Base-by-base conservation (phyloP, 1,139 yeast genomes). In the Blastobotrys proliferans region DNA sequence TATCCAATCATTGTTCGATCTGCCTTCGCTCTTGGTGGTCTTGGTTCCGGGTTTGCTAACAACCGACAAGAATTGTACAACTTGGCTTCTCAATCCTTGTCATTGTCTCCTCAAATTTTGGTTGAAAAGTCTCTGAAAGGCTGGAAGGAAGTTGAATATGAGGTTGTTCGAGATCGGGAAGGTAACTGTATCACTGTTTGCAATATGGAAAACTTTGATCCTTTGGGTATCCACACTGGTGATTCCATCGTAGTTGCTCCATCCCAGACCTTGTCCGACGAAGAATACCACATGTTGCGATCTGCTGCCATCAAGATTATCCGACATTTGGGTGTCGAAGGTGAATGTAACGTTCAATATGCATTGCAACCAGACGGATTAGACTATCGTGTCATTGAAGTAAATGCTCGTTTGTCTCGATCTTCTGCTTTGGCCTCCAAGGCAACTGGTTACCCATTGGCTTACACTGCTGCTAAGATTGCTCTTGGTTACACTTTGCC, bases 181-280 rank as follows among this genome's bases (percentile, higher is more conserved):
- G 96, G 83, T 54, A 92, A 92, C 75, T 92, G 98, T 77, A 92
- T 92, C 62, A 92, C 98, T 38, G 98, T 92, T 41, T 92, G 98
- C 76, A 92, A 92, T 69, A 92, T 92, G 98, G 98, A 92, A 71
- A 92, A 92, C 71, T 92, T 92, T 57, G 98, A 92, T 67, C 98
- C 98, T 36, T 77, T 92, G 59, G 98, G 98, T 57, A 83, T 94
- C 57, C 98, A 92, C 69, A 92, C 98, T 48, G 98, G 98, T 72
- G 98, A 92, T 67, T 92, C 98, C 36, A 92, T 92, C 61, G 98
- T 92, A 44, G 97, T 92, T 60, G 98, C 98, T 45, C 98, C 98
- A 41, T 88, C 97, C 33, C 98, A 92, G 70, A 92, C 98, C 35
- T 73, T 92, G 56, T 83, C 95, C 38, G 98, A 92, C 65, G 95